Percentiles rank a stretch among this genome's conserved stretches.
Evolutionary conservation across 345 rosid species (phyloP).

Genomic region (Linum tenue): DNA sequence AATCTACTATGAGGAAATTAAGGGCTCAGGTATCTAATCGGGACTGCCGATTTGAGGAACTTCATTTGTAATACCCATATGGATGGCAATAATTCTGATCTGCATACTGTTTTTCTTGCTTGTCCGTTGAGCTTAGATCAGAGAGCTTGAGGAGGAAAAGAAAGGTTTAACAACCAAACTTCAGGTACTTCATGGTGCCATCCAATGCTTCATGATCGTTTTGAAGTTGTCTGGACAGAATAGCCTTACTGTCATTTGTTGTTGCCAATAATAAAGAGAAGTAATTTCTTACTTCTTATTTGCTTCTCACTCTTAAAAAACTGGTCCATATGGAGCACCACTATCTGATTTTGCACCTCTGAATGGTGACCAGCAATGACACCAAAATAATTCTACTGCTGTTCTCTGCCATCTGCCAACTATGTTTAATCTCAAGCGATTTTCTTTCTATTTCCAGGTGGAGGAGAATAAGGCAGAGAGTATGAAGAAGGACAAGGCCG

Average conservation of each 20-base stretch:
- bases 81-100: conserved; percentile 15
- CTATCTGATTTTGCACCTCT: not conserved
- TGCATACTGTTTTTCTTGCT: conserved; percentile 12
- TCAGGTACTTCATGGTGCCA: conserved; percentile 50
- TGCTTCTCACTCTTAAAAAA: not conserved
- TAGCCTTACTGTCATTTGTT: not conserved
- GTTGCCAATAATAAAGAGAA: not conserved
- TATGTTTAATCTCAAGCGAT: conserved; percentile 10
- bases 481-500: conserved; percentile 80
- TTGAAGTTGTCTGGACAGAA: not conserved
- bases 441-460: conserved; percentile 38
- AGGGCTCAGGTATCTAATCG: conserved; percentile 77
- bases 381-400: not conserved
- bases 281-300: not conserved
- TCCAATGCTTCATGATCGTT: not conserved
- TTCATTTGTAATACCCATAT: not conserved
- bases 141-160: conserved; percentile 98
- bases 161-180: conserved; percentile 83
- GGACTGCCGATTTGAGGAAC: conserved; percentile 11
- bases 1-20: conserved; percentile 84
- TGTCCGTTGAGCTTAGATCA: conserved; percentile 42
- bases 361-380: not conserved
- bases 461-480: conserved; percentile 97
- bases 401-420: conserved; percentile 3
- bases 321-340: not conserved